These are phyloP conservation scores for Epicoccum nigrum DNA, from an alignment of 2,329 filamentous ascomycete genomes.

Conservation along the genomic window DNA sequence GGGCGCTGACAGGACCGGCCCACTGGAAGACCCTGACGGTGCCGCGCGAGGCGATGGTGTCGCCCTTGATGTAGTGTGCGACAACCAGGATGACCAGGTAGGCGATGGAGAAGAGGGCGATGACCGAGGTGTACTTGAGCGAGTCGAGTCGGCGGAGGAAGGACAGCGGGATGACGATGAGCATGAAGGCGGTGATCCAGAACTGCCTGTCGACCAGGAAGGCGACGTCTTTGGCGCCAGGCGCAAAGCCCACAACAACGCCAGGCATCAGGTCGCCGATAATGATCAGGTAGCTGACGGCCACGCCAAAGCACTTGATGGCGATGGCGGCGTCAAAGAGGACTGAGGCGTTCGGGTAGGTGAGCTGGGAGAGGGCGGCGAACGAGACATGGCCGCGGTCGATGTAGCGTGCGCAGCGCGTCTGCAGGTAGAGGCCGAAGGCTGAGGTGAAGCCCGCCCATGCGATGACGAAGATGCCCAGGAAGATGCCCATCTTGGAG, in stretches of 20 bases:
- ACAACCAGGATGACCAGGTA: conserved; percentile 93
- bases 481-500: conserved; percentile 90
- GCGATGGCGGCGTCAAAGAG: conserved; percentile 96
- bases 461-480: conserved; percentile 82
- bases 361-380: conserved; percentile 95
- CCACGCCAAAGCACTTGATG: conserved; percentile 97
- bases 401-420: conserved; percentile 89
- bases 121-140: conserved; percentile 93
- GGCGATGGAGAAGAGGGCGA: conserved; percentile 89
- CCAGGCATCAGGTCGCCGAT: conserved; percentile 98
- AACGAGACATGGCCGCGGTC: conserved; percentile 89
- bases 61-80: conserved; percentile 83
- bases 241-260: conserved; percentile 81
- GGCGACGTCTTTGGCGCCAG: conserved; percentile 64
- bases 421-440: conserved; percentile 94
- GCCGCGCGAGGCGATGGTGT: conserved; percentile 75
- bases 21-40: conserved; percentile 78
- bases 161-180: conserved; percentile 91
- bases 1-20: conserved; percentile 76
- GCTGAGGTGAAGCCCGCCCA: conserved; percentile 90
- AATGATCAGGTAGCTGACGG: conserved; percentile 96
- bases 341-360: conserved; percentile 93
- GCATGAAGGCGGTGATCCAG: conserved; percentile 98
- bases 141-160: conserved; percentile 92
- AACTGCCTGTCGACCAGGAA: conserved; percentile 91